phyloP scores from a whole-genome alignment of 2,329 filamentous ascomycete species.

The Calonectria crousiana region DNA sequence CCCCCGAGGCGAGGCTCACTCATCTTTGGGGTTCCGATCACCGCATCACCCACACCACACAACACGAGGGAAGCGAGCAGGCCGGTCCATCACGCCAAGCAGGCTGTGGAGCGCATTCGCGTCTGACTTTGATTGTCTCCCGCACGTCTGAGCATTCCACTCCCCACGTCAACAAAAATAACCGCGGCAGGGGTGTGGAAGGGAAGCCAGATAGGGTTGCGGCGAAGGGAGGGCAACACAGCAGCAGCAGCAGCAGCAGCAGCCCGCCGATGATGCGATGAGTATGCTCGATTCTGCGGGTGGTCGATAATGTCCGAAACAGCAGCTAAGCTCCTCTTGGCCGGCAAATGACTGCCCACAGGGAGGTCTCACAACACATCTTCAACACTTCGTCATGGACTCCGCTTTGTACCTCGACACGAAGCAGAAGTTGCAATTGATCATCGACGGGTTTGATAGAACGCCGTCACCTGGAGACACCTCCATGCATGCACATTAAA shows the following conservation, averaged over 20 bases:
- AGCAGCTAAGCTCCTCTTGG: neutral
- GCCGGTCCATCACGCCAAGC: neutral
- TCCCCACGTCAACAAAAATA: conserved; percentile 1
- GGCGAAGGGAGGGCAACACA: conserved; percentile 2
- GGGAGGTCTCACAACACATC: neutral
- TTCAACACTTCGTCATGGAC: neutral
- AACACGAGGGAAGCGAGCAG: neutral
- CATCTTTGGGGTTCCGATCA: conserved; percentile 10
- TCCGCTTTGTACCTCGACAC: neutral
- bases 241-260: neutral
- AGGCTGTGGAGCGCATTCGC: neutral
- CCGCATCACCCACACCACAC: neutral
- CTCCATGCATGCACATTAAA: neutral
- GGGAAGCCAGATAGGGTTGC: neutral
- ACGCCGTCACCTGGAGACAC: neutral
- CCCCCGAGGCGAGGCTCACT: neutral
- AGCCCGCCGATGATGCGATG: conserved; percentile 6
- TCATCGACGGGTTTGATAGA: neutral
- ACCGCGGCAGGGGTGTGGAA: neutral
- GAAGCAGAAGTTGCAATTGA: neutral
- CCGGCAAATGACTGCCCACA: neutral
- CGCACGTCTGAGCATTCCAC: neutral
- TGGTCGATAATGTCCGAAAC: conserved; percentile 14
- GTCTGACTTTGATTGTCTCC: neutral
- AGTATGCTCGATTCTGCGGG: conserved; percentile 17